Evolutionary conservation across 441 rosid species (phyloP), one percentile per base, ranked within the genome.

Genomic region (Bocquillonia castaneifolia): DNA sequence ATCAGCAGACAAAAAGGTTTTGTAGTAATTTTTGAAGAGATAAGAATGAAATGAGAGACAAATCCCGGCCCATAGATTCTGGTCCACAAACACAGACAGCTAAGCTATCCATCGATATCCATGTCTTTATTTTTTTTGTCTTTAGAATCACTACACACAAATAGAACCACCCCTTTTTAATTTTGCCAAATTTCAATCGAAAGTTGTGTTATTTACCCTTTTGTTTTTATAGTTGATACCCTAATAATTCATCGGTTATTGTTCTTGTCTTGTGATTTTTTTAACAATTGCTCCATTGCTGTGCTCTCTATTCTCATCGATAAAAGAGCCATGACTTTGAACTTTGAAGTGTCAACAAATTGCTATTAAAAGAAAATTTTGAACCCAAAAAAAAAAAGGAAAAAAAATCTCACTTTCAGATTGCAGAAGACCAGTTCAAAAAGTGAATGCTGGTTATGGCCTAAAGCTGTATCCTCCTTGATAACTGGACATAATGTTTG

Each of bases 31-130:
- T n/a, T 8, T 12, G 22, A 66, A 36, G 9, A 72, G 68, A 73
- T 29, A 73, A 73, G 47, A 80, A 71, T 67, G 31, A 28, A 53
- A 42, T 44, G 72, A 69, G 47, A 51, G 83, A 84, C 84, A 78
- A 81, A 78, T 76, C 61, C 78, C 73, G 77, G 69, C 78, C 75
- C 76, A 64, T 52, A 29, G 62, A 67, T 39, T 62, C 57, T 65
- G 83, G 79, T 52, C 55, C 56, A 34, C 60, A 47, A 37, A 44
- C 61, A 36, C 6, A 47, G 63, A 60, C 68, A 64, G 69, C 65
- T 22, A 70, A 10, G 69, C 57, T n/a, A n/a, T n/a, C n/a, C n/a
- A n/a, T n/a, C n/a, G 26, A 42, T 20, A 68, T 15, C 66, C 55
- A n/a, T 45, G 56, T 4, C 57, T 54, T 23, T 28, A 50, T 37